A percentile compares a stretch with the other conserved stretches of the same genome.
Conservation (phyloP, 2,329 filamentous ascomycete species). For the Pseudocercospora pini-densiflorae region DNA sequence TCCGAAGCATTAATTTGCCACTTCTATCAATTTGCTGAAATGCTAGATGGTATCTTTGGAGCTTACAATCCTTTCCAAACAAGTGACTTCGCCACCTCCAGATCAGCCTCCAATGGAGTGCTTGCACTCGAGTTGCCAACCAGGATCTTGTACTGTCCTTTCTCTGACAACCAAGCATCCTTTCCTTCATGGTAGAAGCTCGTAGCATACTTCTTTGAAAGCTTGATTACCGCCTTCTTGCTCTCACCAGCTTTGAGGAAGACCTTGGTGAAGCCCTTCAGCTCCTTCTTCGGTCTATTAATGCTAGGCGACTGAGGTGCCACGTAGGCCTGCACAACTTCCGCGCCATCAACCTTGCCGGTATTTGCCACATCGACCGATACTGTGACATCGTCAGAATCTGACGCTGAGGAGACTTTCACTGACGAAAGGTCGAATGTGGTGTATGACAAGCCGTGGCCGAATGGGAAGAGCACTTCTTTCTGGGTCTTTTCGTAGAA, state of each 20-base stretch:
- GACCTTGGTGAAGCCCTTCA: conserved; percentile 71
- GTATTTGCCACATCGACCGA: conserved; percentile 60
- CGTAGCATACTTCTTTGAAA: conserved; percentile 67
- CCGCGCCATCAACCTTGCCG: conserved; percentile 61
- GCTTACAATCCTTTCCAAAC: conserved; percentile 67
- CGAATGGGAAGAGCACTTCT: conserved; percentile 72
- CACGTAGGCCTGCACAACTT: conserved; percentile 72
- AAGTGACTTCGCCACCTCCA: conserved; percentile 64
- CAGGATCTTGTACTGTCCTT: conserved; percentile 66
- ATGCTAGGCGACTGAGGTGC: conserved; percentile 66
- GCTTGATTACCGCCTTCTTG: conserved; percentile 60
- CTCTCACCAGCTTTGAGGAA: conserved; percentile 62
- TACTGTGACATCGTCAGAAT: conserved; percentile 53
- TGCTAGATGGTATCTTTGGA: neutral
- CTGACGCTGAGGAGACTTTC: conserved; percentile 55
- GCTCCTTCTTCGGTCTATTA: conserved; percentile 71
- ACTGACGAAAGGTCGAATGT: conserved; percentile 68
- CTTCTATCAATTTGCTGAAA: no score
- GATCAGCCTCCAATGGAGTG: conserved; percentile 56
- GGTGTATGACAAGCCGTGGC: conserved; percentile 78
- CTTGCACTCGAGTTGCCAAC: conserved; percentile 63
- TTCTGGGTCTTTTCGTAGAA: conserved; percentile 69
- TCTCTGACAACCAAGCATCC: conserved; percentile 68
- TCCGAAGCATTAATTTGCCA: no score
- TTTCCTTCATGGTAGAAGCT: conserved; percentile 73